Percentiles rank a stretch among this genome's conserved stretches.
These are phyloP conservation scores for Alternaria infectoria DNA, from an alignment of 2,329 filamentous ascomycete species.

Conservation along the genomic window DNA sequence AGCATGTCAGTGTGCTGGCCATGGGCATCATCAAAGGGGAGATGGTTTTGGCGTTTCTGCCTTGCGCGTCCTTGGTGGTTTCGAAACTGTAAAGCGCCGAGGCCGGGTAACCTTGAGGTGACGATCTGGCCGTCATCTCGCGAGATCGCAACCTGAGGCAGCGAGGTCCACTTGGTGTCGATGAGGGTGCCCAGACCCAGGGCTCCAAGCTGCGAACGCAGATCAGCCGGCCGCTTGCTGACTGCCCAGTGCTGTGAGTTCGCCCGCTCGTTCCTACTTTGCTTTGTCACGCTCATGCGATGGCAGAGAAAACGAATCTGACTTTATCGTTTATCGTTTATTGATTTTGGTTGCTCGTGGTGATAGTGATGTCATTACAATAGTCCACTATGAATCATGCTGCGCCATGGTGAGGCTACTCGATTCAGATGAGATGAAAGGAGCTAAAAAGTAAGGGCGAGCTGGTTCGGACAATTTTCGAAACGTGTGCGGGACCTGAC, in stretches of 20 bases:
- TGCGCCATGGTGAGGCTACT: background rate
- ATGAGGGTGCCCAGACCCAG: conserved; percentile 5
- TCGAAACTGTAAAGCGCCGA: conserved; percentile 17
- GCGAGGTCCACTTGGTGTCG: conserved; percentile 12
- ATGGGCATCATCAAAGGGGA: background rate
- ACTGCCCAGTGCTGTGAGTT: background rate
- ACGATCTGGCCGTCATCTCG: conserved; percentile 6
- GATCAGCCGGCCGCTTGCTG: conserved; percentile 19
- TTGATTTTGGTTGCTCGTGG: background rate
- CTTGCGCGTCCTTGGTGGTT: conserved; percentile 10
- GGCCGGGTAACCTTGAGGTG: background rate
- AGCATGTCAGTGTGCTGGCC: background rate
- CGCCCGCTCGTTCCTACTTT: background rate
- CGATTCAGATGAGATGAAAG: conserved; percentile 22
- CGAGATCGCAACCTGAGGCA: conserved; percentile 16
- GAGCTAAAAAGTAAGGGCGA: conserved; percentile 14
- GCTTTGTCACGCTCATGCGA: background rate
- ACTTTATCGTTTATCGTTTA: background rate
- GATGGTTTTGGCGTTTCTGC: conserved; percentile 2
- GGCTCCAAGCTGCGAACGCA: conserved; percentile 7
- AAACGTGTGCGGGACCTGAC: conserved; percentile 15
- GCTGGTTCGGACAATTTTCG: conserved; percentile 13
- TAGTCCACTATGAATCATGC: background rate
- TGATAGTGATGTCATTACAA: background rate
- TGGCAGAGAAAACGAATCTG: background rate